Conservation (phyloP, 768 basidiomycete species). For the Collybia nuda region DNA sequence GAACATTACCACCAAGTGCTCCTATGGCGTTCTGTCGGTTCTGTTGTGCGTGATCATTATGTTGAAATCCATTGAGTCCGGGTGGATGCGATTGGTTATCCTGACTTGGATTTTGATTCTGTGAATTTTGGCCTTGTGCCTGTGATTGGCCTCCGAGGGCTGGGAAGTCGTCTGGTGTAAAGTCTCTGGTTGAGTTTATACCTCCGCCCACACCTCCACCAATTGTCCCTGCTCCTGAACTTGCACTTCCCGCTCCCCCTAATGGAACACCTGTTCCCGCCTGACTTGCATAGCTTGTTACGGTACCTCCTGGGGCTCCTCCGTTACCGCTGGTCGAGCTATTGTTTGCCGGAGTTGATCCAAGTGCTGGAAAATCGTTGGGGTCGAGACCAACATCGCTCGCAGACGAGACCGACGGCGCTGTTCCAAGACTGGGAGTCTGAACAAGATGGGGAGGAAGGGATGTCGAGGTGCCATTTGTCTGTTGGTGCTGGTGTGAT, state of each 20-base stretch:
- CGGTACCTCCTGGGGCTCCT: constrained; percentile 26
- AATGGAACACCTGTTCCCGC: constrained; percentile 65
- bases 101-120: constrained; percentile 31
- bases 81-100: constrained; percentile 63
- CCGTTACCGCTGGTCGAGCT: constrained; percentile 38
- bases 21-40: constrained; percentile 62
- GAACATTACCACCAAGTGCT: constrained; percentile 38
- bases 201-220: constrained; percentile 30
- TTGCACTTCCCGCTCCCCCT: constrained; percentile 36
- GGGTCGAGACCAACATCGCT: constrained; percentile 82
- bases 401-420: constrained; percentile 62
- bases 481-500: constrained; percentile 54
- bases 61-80: constrained; percentile 71
- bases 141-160: constrained; percentile 72
- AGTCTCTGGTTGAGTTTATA: constrained; percentile 55
- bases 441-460: constrained; percentile 58
- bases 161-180: constrained; percentile 89
- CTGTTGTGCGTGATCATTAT: constrained; percentile 41
- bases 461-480: constrained; percentile 50
- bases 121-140: constrained; percentile 34
- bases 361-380: constrained; percentile 87
- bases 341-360: constrained; percentile 53
- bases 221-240: constrained; percentile 28
- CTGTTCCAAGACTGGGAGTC: constrained; percentile 48
- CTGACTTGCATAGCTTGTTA: constrained; percentile 77